Percentiles rank a stretch among this genome's conserved stretches.
phyloP scores from a whole-genome alignment of 805 yeast species.

The Sugiyamaella americana region DNA sequence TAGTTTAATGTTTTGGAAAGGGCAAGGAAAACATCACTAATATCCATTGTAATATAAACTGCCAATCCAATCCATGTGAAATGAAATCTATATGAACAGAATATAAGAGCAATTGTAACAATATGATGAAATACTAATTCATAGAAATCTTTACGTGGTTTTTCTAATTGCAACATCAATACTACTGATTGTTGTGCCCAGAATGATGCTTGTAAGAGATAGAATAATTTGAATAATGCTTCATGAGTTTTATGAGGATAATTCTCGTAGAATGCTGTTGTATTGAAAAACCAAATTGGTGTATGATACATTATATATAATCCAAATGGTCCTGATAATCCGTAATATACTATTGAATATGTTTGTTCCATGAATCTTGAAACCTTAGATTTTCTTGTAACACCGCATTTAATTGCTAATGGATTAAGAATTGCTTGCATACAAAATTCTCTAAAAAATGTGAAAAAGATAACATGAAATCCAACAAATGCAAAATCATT shows the following conservation, averaged over 20 bases:
- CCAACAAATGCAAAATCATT: constrained; percentile 75
- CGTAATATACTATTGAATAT: constrained; percentile 76
- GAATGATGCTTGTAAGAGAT: constrained; percentile 88
- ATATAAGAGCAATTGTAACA: constrained; percentile 80
- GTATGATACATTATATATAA: constrained; percentile 77
- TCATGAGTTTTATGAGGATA: constrained; percentile 82
- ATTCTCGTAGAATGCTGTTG: constrained; percentile 66
- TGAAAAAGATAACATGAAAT: constrained; percentile 79
- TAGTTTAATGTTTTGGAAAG: constrained; percentile 82
- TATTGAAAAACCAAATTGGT: constrained; percentile 87
- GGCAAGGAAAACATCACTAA: constrained; percentile 85
- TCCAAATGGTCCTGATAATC: constrained; percentile 78
- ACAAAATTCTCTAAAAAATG: constrained; percentile 82
- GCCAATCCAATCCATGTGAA: constrained; percentile 94
- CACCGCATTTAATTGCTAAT: constrained; percentile 49
- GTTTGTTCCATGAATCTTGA: constrained; percentile 91
- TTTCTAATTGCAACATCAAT: constrained; percentile 76
- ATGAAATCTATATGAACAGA: constrained; percentile 85
- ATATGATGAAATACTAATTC: constrained; percentile 92
- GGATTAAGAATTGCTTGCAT: constrained; percentile 82
- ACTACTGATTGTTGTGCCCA: constrained; percentile 96
- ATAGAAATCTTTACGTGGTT: constrained; percentile 88
- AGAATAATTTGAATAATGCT: constrained; percentile 67
- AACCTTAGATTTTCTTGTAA: constrained; percentile 49
- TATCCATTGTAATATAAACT: constrained; percentile 91